A percentile compares a stretch with the other conserved stretches of the same genome.
Evolutionary conservation across 176 grass and related monocot genomes (phyloP).

Genomic region (Sorghum bicolor): DNA sequence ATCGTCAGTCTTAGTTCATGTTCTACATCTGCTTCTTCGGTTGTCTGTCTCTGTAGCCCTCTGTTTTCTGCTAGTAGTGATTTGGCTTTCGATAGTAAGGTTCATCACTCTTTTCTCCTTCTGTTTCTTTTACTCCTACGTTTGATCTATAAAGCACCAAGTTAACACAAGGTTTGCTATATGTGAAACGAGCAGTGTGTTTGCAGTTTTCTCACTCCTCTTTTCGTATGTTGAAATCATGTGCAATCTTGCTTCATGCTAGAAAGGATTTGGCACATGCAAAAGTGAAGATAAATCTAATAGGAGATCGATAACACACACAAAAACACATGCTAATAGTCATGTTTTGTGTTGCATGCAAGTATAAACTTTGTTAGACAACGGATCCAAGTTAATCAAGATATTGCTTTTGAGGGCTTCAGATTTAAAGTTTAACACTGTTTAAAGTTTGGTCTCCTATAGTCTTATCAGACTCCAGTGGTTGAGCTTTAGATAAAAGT

Average conservation of each 20-base stretch:
- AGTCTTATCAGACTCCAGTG: neutral
- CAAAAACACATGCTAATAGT: neutral
- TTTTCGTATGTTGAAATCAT: neutral
- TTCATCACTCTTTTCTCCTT: neutral
- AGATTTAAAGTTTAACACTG: neutral
- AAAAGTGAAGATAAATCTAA: neutral
- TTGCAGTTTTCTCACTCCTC: too few species aligned
- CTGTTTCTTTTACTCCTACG: neutral
- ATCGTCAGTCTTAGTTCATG: neutral
- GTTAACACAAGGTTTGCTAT: neutral
- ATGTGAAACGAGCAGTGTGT: neutral
- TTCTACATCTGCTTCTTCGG: neutral
- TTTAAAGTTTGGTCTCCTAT: neutral
- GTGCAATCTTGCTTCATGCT: neutral
- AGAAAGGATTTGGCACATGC: neutral
- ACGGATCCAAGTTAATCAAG: neutral
- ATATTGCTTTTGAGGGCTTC: neutral
- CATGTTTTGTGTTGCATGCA: neutral
- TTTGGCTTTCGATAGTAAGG: neutral
- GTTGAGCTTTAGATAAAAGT: neutral
- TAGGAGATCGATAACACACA: neutral
- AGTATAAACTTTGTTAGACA: neutral
- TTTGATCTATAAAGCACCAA: neutral
- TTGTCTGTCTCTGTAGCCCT: neutral
- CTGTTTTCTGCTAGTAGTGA: neutral